These are phyloP conservation scores for Russula sp. DNA, from an alignment of 768 basidiomycete species.

Conservation along the genomic window DNA sequence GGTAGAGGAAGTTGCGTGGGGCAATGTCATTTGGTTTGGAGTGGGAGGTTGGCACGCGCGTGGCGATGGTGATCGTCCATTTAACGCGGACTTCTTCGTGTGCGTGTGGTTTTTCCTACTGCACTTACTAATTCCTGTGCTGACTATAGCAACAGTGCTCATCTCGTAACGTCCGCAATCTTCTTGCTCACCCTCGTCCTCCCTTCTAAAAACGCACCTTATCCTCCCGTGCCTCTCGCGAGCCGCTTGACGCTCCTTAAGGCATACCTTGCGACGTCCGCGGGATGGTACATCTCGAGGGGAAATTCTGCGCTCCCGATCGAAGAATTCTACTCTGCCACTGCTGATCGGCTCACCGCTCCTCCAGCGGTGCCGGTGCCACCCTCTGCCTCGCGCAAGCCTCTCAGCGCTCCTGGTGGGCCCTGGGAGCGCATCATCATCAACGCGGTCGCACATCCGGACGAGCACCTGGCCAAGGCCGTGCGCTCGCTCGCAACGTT, in stretches of 20 bases:
- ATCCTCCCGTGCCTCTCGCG: conserved; percentile 27
- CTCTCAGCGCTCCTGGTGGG: conserved; percentile 12
- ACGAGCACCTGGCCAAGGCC: conserved; percentile 48
- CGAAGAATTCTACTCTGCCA: conserved; percentile 37
- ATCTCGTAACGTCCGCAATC: conserved; percentile 56
- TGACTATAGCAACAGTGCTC: conserved; percentile 39
- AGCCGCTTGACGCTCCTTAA: conserved; percentile 50
- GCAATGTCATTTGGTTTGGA: conserved; percentile 46
- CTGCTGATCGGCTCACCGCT: conserved; percentile 17
- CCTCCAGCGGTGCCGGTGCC: conserved; percentile 26
- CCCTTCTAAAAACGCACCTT: conserved; percentile 25
- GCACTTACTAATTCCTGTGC: not conserved
- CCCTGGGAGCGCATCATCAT: conserved; percentile 54
- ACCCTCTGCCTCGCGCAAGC: conserved; percentile 2
- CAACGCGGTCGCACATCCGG: conserved; percentile 46
- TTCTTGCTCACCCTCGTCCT: conserved; percentile 48
- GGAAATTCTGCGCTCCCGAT: conserved; percentile 48
- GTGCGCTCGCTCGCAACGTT: conserved; percentile 46
- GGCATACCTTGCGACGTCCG: conserved; percentile 44
- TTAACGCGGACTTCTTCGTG: conserved; percentile 55
- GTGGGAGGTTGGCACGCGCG: conserved; percentile 42
- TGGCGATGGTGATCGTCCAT: conserved; percentile 27
- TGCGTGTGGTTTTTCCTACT: conserved; percentile 31
- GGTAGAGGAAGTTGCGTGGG: conserved; percentile 57
- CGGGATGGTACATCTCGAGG: conserved; percentile 50